Evolutionary conservation across 2,329 filamentous ascomycete genomes (phyloP).

Genomic region (Diaporthe sp.): DNA sequence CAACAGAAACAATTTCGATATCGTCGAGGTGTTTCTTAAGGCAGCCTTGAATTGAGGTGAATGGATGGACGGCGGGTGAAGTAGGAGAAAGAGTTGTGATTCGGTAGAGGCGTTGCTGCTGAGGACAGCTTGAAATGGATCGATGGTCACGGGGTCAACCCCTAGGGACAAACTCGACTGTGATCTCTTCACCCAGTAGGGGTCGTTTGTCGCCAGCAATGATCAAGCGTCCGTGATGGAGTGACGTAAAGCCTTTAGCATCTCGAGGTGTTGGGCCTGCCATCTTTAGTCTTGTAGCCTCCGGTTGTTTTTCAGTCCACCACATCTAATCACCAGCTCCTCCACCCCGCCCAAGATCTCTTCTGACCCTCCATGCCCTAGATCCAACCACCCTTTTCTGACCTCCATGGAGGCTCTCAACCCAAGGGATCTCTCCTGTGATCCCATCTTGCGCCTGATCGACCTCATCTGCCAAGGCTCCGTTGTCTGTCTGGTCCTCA

Average conservation of each 20-base stretch:
- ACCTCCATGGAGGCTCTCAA: conserved; percentile 68
- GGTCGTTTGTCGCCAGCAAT: neutral
- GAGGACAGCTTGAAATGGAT: neutral
- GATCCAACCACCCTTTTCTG: conserved; percentile 70
- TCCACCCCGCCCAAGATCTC: conserved; percentile 65
- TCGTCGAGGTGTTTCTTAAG: no score
- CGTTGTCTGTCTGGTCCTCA: conserved; percentile 51
- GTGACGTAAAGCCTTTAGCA: neutral
- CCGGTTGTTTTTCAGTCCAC: neutral
- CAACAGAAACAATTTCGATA: neutral
- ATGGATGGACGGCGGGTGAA: no score
- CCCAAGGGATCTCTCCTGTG: conserved; percentile 65
- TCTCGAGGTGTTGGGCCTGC: neutral
- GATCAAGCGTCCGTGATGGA: neutral
- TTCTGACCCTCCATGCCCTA: conserved; percentile 73
- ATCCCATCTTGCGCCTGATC: conserved; percentile 48
- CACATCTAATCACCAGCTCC: conserved; percentile 22
- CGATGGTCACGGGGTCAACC: no score
- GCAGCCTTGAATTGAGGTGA: no score
- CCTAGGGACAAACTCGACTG: neutral
- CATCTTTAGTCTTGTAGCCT: neutral
- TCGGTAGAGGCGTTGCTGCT: neutral
- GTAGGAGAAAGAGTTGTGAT: no score
- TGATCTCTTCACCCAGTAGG: neutral
- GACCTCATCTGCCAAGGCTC: conserved; percentile 52